These are phyloP conservation scores for Heterotrichella gracilis DNA, from an alignment of 352 stramenopile genomes.

Conservation along the genomic window DNA sequence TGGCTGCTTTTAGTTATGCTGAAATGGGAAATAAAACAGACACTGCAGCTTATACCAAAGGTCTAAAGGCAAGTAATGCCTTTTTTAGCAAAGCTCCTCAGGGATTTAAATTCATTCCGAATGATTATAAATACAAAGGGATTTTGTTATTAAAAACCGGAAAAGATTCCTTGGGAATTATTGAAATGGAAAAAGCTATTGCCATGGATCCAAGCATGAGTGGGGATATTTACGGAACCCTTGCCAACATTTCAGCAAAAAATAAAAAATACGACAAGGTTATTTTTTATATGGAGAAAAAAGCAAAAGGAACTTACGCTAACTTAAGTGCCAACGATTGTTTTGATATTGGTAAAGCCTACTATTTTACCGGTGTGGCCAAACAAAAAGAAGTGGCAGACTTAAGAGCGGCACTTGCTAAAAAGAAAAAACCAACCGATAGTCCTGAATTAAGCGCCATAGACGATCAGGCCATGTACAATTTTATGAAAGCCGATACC, in stretches of 20 bases:
- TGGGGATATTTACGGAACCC: neutral
- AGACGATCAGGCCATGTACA: too few species aligned
- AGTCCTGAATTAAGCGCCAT: too few species aligned
- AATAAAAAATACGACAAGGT: neutral
- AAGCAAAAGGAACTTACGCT: neutral
- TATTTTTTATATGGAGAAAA: neutral
- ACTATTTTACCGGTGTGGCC: neutral
- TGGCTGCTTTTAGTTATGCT: neutral
- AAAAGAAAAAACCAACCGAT: neutral
- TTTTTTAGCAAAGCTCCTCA: neutral
- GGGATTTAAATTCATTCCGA: neutral
- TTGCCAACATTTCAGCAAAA: neutral
- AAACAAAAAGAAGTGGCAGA: neutral
- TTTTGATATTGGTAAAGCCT: neutral
- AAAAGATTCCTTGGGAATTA: neutral
- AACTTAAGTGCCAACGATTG: conserved; percentile 3
- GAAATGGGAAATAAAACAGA: neutral
- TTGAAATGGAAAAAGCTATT: conserved; percentile 2
- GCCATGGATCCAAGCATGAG: neutral
- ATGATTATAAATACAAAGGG: conserved; percentile 4
- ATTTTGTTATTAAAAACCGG: neutral
- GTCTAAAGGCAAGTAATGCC: neutral
- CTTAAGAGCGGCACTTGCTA: neutral
- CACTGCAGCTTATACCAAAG: neutral
- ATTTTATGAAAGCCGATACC: neutral